Evolutionary conservation across 495 filamentous ascomycete genomes (phyloP).

Genomic region (Penicillium simplicissimum): DNA sequence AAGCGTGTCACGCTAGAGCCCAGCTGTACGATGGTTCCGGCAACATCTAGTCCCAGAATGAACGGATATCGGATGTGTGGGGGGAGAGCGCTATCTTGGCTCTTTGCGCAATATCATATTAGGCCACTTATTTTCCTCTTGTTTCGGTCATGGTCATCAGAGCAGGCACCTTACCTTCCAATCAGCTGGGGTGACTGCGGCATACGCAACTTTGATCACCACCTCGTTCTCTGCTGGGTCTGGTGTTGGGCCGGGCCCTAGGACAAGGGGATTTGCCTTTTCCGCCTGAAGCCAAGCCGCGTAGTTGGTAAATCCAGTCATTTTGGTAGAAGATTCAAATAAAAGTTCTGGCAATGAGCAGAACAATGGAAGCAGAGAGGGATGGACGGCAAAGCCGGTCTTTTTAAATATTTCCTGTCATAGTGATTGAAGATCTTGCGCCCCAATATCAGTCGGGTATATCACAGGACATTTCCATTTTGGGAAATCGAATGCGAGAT

Average conservation of each 20-base stretch:
- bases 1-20: constrained; percentile 36
- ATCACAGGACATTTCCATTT: not conserved
- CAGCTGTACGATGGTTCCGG: constrained; percentile 40
- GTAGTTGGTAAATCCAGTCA: not conserved
- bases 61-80: constrained; percentile 11
- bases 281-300: not conserved
- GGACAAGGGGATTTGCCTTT: constrained; percentile 9
- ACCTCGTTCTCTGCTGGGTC: constrained; percentile 22
- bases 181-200: constrained; percentile 24
- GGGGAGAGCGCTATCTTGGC: not conserved
- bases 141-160: not conserved
- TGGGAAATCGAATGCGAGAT: not conserved
- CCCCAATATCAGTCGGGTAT: too few species aligned
- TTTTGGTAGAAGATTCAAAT: not conserved
- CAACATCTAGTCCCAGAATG: constrained; percentile 43
- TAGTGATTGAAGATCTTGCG: too few species aligned
- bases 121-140: not conserved
- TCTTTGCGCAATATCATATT: not conserved
- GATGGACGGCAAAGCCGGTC: not conserved
- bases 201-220: constrained; percentile 26
- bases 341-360: not conserved
- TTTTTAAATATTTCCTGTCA: not conserved
- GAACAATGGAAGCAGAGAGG: not conserved
- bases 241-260: constrained; percentile 18
- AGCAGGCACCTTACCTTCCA: constrained; percentile 11